Base-by-base conservation (phyloP, 139 green algal species). In the Closterium sp. region DNA sequence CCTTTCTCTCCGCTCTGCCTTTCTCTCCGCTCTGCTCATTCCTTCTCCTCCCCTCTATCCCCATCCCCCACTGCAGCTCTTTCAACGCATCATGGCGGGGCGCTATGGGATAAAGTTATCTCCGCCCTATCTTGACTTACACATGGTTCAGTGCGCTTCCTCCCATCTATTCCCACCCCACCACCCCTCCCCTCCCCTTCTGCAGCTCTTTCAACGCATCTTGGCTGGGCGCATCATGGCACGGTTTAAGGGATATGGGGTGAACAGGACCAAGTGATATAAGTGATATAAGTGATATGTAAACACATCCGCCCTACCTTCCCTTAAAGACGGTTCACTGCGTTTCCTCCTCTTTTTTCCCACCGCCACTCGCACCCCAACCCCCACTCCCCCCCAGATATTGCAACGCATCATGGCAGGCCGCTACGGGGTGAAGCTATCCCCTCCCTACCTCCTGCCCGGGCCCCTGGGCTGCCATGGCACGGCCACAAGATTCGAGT, bases 381-480 rank as follows among this genome's bases (percentile, higher is more conserved):
- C 28, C 3, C 28, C 23, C 38, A 43, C 19, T 32, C 81, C 5
- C 81, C 81, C 23, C 69, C 69, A n/a, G 25, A n/a, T 31, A 4
- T 31, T 31, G 5, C 69, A n/a, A n/a, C 69, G 25, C 6, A 84
- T 31, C 69, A n/a, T 31, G 25, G 25, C 69, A 4, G 28, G 25
- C 6, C 69, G 25, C 4, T 84, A 84, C 69, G 25, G 25, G 23
- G 5, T 12, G 4, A n/a, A 84, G 69, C 69, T 84, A 4, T 31
- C 69, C 23, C 69, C 69, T 7, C 90, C 90, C 21, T 93, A 88
- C 34, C 84, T 88, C 55, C 85, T 93, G 23, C 90, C 90, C 33
- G 90, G 90, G 28, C 76, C 31, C 88, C 87, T 93, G 31, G 90
- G 90, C 90, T 93, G 55, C 87, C 90, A 92, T 2, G 90, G 90